Conservation (phyloP, 176 grass and related monocot species). For the Elaeis guineensis region DNA sequence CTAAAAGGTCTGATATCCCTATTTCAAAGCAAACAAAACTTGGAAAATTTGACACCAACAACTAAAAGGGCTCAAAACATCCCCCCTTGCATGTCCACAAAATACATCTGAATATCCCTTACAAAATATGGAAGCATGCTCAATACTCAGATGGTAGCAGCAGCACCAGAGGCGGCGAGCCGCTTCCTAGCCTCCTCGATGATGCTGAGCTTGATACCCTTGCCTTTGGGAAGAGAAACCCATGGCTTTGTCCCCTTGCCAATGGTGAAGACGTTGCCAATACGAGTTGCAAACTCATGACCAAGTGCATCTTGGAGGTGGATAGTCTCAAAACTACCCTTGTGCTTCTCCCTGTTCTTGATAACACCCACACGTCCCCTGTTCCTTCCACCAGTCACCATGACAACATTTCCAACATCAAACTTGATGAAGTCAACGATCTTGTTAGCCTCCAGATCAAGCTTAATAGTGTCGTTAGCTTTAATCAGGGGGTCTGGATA, state of each 20-base stretch:
- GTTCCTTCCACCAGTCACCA: constrained; percentile 30
- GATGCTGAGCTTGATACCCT: constrained; percentile 28
- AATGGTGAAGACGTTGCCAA: constrained; percentile 22
- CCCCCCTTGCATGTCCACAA: no score
- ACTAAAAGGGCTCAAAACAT: no score
- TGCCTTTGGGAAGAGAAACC: constrained; percentile 26
- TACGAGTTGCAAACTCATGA: constrained; percentile 23
- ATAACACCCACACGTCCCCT: constrained; percentile 20
- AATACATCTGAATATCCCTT: not conserved
- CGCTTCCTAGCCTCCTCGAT: constrained; percentile 25
- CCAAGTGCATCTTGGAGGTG: constrained; percentile 20
- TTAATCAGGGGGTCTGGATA: constrained; percentile 28
- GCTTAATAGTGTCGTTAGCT: constrained; percentile 22
- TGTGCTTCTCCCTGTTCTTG: constrained; percentile 32
- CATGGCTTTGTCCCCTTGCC: constrained; percentile 23
- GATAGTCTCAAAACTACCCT: constrained; percentile 23
- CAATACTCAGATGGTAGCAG: constrained; percentile 1
- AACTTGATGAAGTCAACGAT: constrained; percentile 28
- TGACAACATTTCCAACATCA: constrained; percentile 26
- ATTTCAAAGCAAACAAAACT: no score
- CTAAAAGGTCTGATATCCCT: no score
- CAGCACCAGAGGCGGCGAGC: constrained; percentile 1
- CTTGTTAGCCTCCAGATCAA: constrained; percentile 20
- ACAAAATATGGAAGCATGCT: not conserved
- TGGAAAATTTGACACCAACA: no score